Conservation (phyloP, 495 filamentous ascomycete species). For the Penicillium malachiteum region DNA sequence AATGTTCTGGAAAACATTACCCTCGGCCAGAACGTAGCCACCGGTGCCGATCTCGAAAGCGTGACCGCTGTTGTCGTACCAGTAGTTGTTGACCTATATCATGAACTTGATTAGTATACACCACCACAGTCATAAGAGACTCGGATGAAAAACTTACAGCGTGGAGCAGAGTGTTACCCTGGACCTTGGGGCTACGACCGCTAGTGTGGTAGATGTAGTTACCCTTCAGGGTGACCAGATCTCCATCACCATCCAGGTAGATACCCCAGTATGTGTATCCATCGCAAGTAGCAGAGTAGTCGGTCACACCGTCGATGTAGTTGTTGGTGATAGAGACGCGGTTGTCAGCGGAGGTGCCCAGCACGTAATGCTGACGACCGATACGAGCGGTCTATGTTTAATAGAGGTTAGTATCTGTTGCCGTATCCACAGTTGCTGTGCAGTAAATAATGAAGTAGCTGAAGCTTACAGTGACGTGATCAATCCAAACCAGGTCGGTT, state of each 20-base stretch:
- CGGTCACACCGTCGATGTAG: slow-evolving; percentile 42
- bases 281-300: slow-evolving; percentile 45
- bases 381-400: slow-evolving; percentile 38
- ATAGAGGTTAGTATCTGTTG: neutral
- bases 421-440: neutral
- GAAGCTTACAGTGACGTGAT: slow-evolving; percentile 39
- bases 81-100: slow-evolving; percentile 57
- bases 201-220: slow-evolving; percentile 49
- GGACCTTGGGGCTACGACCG: slow-evolving; percentile 44
- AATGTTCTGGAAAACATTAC: slow-evolving; percentile 60
- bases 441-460: neutral
- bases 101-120: too few species aligned
- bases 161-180: slow-evolving; percentile 43
- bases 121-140: too few species aligned
- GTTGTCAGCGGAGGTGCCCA: slow-evolving; percentile 39
- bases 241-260: slow-evolving; percentile 40
- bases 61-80: slow-evolving; percentile 51
- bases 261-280: slow-evolving; percentile 49
- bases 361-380: slow-evolving; percentile 46
- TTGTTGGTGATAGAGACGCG: slow-evolving; percentile 48
- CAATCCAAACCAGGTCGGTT: slow-evolving; percentile 47
- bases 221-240: slow-evolving; percentile 45
- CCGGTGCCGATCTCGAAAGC: slow-evolving; percentile 54
- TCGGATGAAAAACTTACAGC: slow-evolving; percentile 15
- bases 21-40: slow-evolving; percentile 54